Evolutionary conservation across 192 early-diverging fungal genomes (phyloP).

Genomic region (Rhizophagus sp.): DNA sequence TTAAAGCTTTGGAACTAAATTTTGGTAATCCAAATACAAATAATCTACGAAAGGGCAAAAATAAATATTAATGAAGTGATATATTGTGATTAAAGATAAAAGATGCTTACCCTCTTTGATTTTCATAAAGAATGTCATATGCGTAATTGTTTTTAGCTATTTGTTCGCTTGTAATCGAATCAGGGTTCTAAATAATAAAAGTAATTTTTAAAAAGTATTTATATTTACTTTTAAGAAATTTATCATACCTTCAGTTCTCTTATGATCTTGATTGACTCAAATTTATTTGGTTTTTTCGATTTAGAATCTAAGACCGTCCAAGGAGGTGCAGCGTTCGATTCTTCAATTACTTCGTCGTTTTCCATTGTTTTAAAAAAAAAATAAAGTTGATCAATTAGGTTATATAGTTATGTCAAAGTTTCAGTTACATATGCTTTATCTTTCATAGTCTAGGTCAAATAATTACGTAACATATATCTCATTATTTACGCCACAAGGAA

Average conservation of each 20-base stretch:
- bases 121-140: constrained; percentile 45
- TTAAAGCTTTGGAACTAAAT: constrained; percentile 55
- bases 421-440: too few species aligned
- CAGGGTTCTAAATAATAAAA: neutral
- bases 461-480: too few species aligned
- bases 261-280: neutral
- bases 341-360: neutral
- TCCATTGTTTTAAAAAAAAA: neutral
- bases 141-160: constrained; percentile 17
- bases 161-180: neutral
- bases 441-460: too few species aligned
- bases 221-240: neutral
- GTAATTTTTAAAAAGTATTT: neutral
- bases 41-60: neutral
- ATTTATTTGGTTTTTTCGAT: neutral
- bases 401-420: too few species aligned
- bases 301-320: too few species aligned
- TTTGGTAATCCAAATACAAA: constrained; percentile 42
- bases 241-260: neutral
- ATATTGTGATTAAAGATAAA: neutral
- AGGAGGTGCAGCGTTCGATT: neutral
- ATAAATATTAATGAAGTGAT: neutral
- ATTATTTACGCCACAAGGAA: too few species aligned
- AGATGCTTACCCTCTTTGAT: constrained; percentile 44
- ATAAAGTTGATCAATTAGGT: neutral